Evolutionary conservation across 2,329 filamentous ascomycete species (phyloP).

Genomic region (Cladosporium sp.): DNA sequence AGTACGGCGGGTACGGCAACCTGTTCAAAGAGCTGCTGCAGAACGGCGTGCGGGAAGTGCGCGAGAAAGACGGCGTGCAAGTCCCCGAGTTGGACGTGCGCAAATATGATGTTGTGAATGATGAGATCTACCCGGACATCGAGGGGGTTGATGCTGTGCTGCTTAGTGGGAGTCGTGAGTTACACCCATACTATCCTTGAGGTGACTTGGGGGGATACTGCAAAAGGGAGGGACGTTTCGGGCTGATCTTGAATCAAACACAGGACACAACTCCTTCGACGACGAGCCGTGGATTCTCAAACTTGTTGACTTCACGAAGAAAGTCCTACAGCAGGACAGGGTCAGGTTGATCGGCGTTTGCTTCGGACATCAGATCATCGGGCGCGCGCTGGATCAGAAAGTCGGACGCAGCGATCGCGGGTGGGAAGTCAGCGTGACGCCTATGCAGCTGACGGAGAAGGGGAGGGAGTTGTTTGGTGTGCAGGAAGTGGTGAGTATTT

Average conservation of each 20-base stretch:
- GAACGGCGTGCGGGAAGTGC: constrained; percentile 42
- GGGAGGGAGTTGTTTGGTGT: constrained; percentile 69
- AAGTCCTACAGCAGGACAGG: constrained; percentile 56
- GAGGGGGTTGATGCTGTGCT: constrained; percentile 76
- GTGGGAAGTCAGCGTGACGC: constrained; percentile 78
- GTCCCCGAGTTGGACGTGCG: constrained; percentile 53
- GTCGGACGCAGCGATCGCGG: constrained; percentile 65
- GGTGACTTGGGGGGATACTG: too few species aligned
- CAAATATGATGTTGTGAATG: constrained; percentile 66
- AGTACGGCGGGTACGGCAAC: constrained; percentile 69
- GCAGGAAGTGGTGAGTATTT: constrained; percentile 58
- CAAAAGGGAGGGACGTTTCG: too few species aligned
- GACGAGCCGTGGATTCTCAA: constrained; percentile 70
- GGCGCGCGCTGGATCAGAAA: constrained; percentile 63
- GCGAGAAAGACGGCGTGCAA: constrained; percentile 44
- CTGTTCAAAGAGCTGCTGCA: constrained; percentile 51
- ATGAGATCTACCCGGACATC: constrained; percentile 66
- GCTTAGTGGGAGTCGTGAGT: constrained; percentile 59
- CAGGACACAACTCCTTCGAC: constrained; percentile 69
- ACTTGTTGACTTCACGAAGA: constrained; percentile 64
- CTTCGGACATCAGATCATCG: constrained; percentile 85
- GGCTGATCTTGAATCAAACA: constrained; percentile 8
- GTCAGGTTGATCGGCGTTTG: constrained; percentile 76
- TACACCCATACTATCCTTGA: too few species aligned
- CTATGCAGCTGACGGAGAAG: constrained; percentile 62